phyloP scores from a whole-genome alignment of 2,329 filamentous ascomycete species.

The Coleophoma crateriformis region DNA sequence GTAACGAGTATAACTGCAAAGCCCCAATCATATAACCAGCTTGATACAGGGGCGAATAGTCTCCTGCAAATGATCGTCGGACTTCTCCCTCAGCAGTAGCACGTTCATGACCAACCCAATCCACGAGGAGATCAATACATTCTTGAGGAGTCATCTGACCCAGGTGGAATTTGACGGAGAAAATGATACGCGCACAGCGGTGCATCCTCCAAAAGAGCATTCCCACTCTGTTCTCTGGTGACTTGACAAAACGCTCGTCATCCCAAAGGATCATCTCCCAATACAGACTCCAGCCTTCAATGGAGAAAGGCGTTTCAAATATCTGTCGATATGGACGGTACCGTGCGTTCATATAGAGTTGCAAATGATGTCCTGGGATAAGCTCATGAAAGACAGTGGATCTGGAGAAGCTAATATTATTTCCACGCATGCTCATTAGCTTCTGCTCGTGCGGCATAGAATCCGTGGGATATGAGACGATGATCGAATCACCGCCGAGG shows the following conservation, averaged over 20 bases:
- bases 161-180: slow-evolving; percentile 53
- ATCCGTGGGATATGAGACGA: slow-evolving; percentile 49
- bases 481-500: slow-evolving; percentile 46
- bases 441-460: slow-evolving; percentile 49
- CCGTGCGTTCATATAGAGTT: slow-evolving; percentile 42
- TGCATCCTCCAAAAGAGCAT: slow-evolving; percentile 60
- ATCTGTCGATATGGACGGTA: slow-evolving; percentile 42
- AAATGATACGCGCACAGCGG: slow-evolving; percentile 52
- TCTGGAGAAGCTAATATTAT: slow-evolving; percentile 50
- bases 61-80: slow-evolving; percentile 46
- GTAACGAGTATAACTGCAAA: slow-evolving; percentile 46
- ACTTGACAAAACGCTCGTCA: slow-evolving; percentile 41
- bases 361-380: slow-evolving; percentile 52
- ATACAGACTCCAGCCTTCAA: slow-evolving; percentile 57
- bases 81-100: slow-evolving; percentile 57
- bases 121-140: slow-evolving; percentile 51
- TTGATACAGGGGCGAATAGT: slow-evolving; percentile 53
- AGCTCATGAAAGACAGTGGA: slow-evolving; percentile 58
- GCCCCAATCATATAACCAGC: slow-evolving; percentile 55
- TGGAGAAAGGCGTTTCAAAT: slow-evolving; percentile 52
- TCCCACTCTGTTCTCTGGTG: slow-evolving; percentile 47
- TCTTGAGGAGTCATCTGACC: slow-evolving; percentile 45
- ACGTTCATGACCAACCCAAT: slow-evolving; percentile 52
- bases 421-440: slow-evolving; percentile 54
- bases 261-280: slow-evolving; percentile 57